Base-by-base conservation (phyloP, 1,284 basidiomycete genomes). In the Apiotrichum brassicae region DNA sequence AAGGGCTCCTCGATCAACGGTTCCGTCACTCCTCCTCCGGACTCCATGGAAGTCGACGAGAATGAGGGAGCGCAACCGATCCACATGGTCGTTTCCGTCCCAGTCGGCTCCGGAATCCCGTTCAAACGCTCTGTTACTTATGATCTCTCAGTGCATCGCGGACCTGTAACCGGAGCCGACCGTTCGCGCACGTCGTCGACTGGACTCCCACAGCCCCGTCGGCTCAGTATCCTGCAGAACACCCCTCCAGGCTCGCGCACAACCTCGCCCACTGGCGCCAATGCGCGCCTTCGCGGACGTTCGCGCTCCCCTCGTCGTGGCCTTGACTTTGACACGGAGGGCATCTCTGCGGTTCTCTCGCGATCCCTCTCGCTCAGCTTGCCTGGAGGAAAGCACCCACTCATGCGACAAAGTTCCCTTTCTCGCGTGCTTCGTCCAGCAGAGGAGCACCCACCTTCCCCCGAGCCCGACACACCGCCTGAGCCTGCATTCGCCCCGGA, bases 161-260 rank as follows among this genome's bases (percentile, higher is more conserved):
- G 12, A 16, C 33, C 16, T 9, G 20, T 13, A 8, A 7, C 26
- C 16, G 7, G 6, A 12, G 26, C n/a, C 14, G 25, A 30, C 7
- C 25, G 26, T 16, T 28, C 40, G 18, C 40, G 40, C 40, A 42
- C 25, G 8, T 11, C 40, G 40, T 42, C 40, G 3, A 32, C 26
- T 16, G 40, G 26, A 8, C 32, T 30, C n/a, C 65, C 66, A 5
- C 66, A 66, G 42, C 62, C 62, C 18, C 55, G 60, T 2, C 50
- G 57, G 14, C 51, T 66, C 7, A 44, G 56, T 30, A 43, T 60
- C 37, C 59, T 70, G 13, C 60, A 68, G 38, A 28, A 42, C 40
- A 70, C 68, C 19, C 68, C 68, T 3, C 68, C 66, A 0, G 60
- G 59, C 12, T 67, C 66, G 16, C 54, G 68, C 14, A 57, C 47